Evolutionary conservation across 306 rosid genomes (phyloP).

Genomic region (Cercis canadensis): DNA sequence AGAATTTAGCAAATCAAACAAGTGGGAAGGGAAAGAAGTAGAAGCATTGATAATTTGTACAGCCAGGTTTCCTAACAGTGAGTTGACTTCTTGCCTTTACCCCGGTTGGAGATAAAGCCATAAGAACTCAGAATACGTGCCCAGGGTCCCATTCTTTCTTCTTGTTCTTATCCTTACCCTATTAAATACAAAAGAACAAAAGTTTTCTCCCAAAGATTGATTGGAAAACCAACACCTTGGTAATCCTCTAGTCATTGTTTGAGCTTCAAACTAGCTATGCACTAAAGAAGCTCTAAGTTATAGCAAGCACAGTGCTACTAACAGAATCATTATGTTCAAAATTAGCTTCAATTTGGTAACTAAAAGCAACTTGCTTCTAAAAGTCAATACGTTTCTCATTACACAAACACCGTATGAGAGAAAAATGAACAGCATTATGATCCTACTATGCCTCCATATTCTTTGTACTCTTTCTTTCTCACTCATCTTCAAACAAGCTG

Average conservation of each 20-base stretch:
- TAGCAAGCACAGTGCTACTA: background rate
- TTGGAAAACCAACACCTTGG: background rate
- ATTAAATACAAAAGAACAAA: conserved; percentile 4
- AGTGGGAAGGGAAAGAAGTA: too few relatives aligned
- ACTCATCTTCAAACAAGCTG: conserved; percentile 11
- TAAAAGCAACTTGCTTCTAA: background rate
- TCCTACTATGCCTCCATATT: background rate
- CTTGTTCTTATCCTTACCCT: background rate
- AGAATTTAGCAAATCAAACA: too few relatives aligned
- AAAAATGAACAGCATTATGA: background rate
- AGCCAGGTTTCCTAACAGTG: too few relatives aligned
- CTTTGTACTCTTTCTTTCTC: conserved; percentile 5
- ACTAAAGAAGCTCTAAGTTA: conserved; percentile 3
- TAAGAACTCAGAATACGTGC: too few relatives aligned
- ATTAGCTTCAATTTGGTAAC: conserved; percentile 18
- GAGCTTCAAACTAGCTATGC: conserved; percentile 1
- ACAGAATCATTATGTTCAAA: background rate
- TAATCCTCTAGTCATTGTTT: too few relatives aligned
- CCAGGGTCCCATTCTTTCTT: background rate
- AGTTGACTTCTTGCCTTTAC: too few relatives aligned
- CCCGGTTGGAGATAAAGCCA: too few relatives aligned
- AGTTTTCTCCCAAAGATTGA: conserved; percentile 1
- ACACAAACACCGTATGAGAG: background rate
- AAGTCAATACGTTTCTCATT: too few relatives aligned
- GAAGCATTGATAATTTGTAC: too few relatives aligned